phyloP scores from a whole-genome alignment of 805 yeast species.

The Suhomyces canberraensis region DNA sequence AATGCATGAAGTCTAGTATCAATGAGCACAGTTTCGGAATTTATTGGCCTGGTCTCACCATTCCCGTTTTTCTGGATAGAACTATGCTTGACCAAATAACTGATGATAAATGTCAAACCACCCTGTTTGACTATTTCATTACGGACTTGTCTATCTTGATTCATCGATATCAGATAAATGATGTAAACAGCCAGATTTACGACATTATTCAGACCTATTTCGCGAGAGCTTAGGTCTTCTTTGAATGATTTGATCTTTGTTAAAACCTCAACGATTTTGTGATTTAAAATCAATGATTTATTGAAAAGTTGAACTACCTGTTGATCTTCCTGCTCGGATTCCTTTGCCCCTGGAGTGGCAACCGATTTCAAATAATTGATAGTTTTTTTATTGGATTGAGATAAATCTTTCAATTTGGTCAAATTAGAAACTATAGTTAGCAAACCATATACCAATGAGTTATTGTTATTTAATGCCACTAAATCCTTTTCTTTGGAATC shows the following conservation, averaged over 20 bases:
- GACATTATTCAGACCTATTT: constrained; percentile 3
- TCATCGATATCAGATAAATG: constrained; percentile 31
- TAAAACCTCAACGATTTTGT: constrained; percentile 17
- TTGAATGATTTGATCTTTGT: constrained; percentile 18
- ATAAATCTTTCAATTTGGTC: constrained; percentile 26
- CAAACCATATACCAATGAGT: constrained; percentile 35
- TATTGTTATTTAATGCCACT: not conserved
- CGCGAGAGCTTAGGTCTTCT: constrained; percentile 4
- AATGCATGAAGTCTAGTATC: constrained; percentile 33
- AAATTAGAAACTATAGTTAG: constrained; percentile 41
- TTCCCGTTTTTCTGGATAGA: constrained; percentile 18
- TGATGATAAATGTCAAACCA: constrained; percentile 35
- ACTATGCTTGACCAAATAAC: constrained; percentile 34
- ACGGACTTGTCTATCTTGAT: constrained; percentile 22
- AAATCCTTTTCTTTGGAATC: not conserved
- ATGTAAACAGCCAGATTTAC: constrained; percentile 29
- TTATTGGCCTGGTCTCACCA: constrained; percentile 19
- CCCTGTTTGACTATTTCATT: constrained; percentile 47
- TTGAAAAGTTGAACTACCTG: constrained; percentile 31
- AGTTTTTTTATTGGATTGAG: constrained; percentile 27
- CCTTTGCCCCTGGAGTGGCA: constrained; percentile 27
- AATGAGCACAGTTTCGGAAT: constrained; percentile 12
- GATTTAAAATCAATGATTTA: constrained; percentile 22
- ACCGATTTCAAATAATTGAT: constrained; percentile 36
- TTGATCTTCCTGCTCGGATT: constrained; percentile 19